Conservation (phyloP, 169 alveolate genomes). For the Cryptosporidium canis region DNA sequence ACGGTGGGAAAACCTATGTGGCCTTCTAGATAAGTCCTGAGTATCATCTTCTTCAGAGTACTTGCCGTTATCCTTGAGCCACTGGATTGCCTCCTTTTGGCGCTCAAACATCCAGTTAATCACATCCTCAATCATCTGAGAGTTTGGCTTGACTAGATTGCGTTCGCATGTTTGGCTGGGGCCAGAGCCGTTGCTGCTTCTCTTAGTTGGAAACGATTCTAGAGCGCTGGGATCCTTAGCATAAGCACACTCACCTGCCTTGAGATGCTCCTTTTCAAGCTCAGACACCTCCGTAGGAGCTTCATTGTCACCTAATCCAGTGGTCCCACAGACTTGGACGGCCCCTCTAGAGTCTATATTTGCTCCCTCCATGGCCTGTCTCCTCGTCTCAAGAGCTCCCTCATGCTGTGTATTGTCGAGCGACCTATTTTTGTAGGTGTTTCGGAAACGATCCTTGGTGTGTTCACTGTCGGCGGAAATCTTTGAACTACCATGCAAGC, state of each 20-base stretch:
- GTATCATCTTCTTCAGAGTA: neutral
- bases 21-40: neutral
- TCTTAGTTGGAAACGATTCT: neutral
- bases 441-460: neutral
- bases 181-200: neutral
- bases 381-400: neutral
- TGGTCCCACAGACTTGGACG: neutral
- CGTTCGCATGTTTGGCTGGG: neutral
- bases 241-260: no score
- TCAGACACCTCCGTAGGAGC: no score
- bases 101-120: conserved; percentile 46
- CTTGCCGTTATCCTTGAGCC: conserved; percentile 42
- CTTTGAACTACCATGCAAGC: neutral
- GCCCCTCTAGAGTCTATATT: neutral
- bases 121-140: conserved; percentile 3
- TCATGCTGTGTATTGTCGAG: neutral
- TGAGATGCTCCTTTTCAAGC: no score
- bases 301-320: no score
- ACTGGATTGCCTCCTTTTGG: conserved; percentile 43
- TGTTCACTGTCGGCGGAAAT: neutral
- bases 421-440: neutral
- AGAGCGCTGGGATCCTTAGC: no score
- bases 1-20: neutral
- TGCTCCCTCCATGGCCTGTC: neutral
- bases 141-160: neutral